Conservation (phyloP, 148 eudicot species). For the Simmondsia chinensis region DNA sequence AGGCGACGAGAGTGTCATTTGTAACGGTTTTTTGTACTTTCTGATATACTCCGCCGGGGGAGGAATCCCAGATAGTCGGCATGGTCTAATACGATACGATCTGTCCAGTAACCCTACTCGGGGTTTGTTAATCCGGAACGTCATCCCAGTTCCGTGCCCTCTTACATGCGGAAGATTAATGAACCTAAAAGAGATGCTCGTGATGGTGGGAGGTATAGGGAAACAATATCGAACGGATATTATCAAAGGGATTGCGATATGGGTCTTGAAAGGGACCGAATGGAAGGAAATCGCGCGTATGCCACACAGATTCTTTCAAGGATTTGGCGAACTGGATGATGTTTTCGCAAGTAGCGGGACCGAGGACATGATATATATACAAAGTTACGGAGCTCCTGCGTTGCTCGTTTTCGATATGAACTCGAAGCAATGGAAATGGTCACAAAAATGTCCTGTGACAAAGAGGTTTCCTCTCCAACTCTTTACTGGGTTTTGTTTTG, state of each 20-base stretch:
- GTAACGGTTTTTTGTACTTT: conserved; percentile 29
- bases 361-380: conserved; percentile 36
- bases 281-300: conserved; percentile 40
- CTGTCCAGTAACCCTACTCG: conserved; percentile 10
- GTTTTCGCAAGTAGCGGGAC: conserved; percentile 37
- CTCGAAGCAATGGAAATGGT: conserved; percentile 41
- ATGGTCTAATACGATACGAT: conserved; percentile 28
- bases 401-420: conserved; percentile 37
- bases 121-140: conserved; percentile 6
- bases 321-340: conserved; percentile 42
- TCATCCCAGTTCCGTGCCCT: conserved; percentile 25
- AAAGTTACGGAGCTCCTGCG: conserved; percentile 32
- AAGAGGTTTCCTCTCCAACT: conserved; percentile 36
- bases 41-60: conserved; percentile 12
- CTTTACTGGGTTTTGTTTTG: conserved; percentile 41
- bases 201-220: conserved; percentile 49
- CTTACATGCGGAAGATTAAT: conserved; percentile 35
- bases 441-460: conserved; percentile 23
- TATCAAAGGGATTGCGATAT: conserved; percentile 36
- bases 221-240: conserved; percentile 21
- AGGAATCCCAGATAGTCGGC: conserved; percentile 9
- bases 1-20: conserved; percentile 26
- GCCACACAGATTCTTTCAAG: conserved; percentile 32
- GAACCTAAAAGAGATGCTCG: conserved; percentile 26
- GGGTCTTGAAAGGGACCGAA: conserved; percentile 28